phyloP scores from a whole-genome alignment of 306 rosid genomes.

The Argentina anserina region DNA sequence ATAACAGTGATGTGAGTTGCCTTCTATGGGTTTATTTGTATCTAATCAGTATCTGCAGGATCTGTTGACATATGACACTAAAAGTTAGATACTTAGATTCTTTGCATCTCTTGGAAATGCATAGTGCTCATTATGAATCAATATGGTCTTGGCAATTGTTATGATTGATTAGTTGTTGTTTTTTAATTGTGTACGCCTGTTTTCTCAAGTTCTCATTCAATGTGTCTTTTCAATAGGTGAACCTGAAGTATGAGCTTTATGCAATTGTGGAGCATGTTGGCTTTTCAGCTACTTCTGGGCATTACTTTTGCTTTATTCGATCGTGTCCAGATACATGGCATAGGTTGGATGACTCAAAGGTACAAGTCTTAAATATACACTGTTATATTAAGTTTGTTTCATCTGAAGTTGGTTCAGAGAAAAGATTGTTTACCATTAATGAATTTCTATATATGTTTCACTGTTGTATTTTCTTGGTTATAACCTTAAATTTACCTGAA shows the following conservation, averaged over 20 bases:
- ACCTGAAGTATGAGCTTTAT: conserved; percentile 67
- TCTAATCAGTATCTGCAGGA: neutral
- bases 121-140: neutral
- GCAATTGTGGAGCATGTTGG: conserved; percentile 82
- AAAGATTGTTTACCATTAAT: neutral
- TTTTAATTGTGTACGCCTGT: neutral
- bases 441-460: neutral
- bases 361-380: conserved; percentile 12
- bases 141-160: neutral
- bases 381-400: neutral
- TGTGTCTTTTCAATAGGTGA: conserved; percentile 38
- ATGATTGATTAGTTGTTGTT: neutral
- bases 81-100: neutral
- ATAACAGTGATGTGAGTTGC: conserved; percentile 46
- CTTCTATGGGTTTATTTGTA: neutral
- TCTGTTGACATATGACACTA: neutral
- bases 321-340: conserved; percentile 77
- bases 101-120: neutral
- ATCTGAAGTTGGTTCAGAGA: neutral
- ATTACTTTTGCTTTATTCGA: conserved; percentile 79
- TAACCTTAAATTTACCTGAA: neutral
- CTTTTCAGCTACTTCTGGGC: conserved; percentile 63
- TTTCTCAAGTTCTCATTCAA: conserved; percentile 14
- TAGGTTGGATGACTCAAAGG: conserved; percentile 76
- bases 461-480: neutral